Evolutionary conservation across 192 early-diverging fungal species (phyloP).

Genomic region (Rhizoclosmatium globosum): DNA sequence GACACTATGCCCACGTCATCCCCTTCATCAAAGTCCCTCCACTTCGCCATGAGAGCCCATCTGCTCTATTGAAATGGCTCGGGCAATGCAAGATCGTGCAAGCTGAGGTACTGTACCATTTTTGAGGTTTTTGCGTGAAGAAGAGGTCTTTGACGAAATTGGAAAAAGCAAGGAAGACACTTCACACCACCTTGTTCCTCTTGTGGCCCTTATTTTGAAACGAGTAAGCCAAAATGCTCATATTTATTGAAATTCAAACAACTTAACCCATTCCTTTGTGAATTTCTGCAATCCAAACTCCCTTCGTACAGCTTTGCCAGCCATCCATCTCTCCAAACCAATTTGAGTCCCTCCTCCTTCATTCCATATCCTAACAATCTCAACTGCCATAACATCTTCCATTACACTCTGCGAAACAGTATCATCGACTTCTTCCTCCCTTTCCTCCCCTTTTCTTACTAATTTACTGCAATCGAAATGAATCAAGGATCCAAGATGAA

Average conservation of each 20-base stretch:
- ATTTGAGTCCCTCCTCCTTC: background rate
- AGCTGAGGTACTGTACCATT: no score
- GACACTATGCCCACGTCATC: background rate
- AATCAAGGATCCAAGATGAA: conserved; percentile 10
- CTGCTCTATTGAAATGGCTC: no score
- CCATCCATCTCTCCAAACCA: background rate
- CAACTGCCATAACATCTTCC: conserved; percentile 26
- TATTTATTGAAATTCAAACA: background rate
- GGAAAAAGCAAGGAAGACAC: no score
- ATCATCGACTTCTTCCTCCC: background rate
- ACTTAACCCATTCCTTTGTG: background rate
- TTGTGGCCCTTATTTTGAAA: no score
- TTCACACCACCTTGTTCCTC: no score
- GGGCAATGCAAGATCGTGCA: no score
- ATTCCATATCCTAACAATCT: conserved; percentile 20
- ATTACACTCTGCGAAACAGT: background rate
- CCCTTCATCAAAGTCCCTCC: background rate
- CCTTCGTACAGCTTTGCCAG: background rate
- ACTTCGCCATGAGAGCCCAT: background rate
- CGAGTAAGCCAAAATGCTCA: no score
- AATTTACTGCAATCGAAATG: conserved; percentile 6
- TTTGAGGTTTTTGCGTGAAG: no score
- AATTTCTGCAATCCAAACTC: conserved; percentile 18
- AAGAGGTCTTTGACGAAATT: no score
- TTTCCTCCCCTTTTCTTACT: background rate